phyloP scores from a whole-genome alignment of 106 monocot genomes.

The Dendrobium officinale region DNA sequence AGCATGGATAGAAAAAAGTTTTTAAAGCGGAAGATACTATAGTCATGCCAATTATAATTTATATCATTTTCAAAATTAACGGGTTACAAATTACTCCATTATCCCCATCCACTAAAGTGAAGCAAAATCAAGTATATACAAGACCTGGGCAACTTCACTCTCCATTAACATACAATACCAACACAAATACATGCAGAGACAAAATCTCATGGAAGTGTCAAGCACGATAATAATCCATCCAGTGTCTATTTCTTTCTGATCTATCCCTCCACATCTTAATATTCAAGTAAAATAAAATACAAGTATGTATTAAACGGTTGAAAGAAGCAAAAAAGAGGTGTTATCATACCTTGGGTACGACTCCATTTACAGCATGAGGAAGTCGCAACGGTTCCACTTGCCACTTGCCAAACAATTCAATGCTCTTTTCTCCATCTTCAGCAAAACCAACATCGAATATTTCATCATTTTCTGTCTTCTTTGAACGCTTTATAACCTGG shows the following conservation, averaged over 20 bases:
- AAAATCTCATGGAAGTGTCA: neutral
- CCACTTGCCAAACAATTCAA: slow-evolving; percentile 91
- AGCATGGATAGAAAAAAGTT: too few species aligned
- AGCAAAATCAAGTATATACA: neutral
- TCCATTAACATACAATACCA: neutral
- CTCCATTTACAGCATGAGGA: slow-evolving; percentile 82
- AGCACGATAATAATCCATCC: neutral
- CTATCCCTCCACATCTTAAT: neutral
- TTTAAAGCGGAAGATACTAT: neutral
- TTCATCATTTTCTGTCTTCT: slow-evolving; percentile 35
- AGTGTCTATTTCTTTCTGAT: neutral
- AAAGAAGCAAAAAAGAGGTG: neutral
- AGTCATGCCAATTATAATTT: neutral
- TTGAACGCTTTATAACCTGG: slow-evolving; percentile 59
- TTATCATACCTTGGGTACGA: slow-evolving; percentile 81
- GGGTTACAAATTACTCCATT: neutral
- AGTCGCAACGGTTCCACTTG: slow-evolving; percentile 75
- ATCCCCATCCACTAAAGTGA: neutral
- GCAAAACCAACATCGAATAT: slow-evolving; percentile 22
- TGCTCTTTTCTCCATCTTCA: slow-evolving; percentile 32
- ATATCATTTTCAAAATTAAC: neutral
- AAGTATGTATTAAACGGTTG: neutral
- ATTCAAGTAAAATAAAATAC: neutral
- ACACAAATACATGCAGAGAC: neutral
- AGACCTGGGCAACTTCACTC: neutral